These are phyloP conservation scores for Rheum nobile DNA, from an alignment of 148 eudicot species.

Conservation along the genomic window DNA sequence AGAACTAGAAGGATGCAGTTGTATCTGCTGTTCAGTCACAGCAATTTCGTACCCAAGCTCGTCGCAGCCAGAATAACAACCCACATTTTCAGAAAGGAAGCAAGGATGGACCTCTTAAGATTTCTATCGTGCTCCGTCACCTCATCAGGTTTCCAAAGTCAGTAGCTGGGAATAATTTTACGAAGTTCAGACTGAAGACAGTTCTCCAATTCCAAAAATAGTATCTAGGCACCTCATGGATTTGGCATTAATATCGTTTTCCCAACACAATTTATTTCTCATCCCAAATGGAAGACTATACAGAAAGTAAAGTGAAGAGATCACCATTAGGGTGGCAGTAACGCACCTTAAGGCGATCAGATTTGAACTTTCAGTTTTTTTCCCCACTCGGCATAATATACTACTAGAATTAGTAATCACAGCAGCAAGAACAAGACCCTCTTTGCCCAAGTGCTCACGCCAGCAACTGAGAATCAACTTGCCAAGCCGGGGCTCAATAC, in stretches of 20 bases:
- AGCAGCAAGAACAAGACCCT: conserved; percentile 84
- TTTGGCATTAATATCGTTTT: conserved; percentile 78
- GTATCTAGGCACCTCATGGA: conserved; percentile 73
- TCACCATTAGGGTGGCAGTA: conserved; percentile 74
- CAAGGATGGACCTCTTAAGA: conserved; percentile 51
- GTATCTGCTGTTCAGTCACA: conserved; percentile 52
- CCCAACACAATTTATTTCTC: conserved; percentile 75
- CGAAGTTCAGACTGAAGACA: conserved; percentile 60
- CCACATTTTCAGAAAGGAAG: conserved; percentile 71
- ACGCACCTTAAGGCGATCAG: conserved; percentile 71
- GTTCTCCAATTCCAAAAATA: conserved; percentile 48
- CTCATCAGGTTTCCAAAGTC: conserved; percentile 58
- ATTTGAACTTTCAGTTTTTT: conserved; percentile 53
- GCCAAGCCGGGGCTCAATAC: conserved; percentile 77
- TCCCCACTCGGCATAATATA: conserved; percentile 78
- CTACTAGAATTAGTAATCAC: conserved; percentile 74
- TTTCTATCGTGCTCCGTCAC: conserved; percentile 32
- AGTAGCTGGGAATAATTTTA: conserved; percentile 56
- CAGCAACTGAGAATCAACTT: conserved; percentile 53
- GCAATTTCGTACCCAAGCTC: conserved; percentile 82
- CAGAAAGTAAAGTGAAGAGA: conserved; percentile 75
- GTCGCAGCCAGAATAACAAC: conserved; percentile 74
- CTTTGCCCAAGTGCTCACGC: conserved; percentile 39
- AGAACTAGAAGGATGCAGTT: conserved; percentile 79
- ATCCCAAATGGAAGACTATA: conserved; percentile 34